These are phyloP conservation scores for Notholithocarpus densiflorus DNA, from an alignment of 306 rosid genomes.

Conservation along the genomic window DNA sequence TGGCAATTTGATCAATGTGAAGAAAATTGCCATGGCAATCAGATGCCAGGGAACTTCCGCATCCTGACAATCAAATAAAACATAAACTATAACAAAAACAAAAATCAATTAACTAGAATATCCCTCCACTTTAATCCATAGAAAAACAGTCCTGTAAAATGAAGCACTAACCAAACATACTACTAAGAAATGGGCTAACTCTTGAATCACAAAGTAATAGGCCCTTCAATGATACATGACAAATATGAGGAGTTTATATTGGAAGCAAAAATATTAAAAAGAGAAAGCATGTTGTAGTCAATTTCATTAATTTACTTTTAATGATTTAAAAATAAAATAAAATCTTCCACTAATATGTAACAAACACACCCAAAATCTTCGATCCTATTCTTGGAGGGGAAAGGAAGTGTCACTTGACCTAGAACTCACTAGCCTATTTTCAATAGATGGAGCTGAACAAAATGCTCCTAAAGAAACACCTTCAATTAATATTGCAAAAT, in stretches of 20 bases:
- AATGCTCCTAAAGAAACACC: not conserved
- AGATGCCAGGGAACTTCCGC: conserved; percentile 95
- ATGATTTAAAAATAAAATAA: not conserved
- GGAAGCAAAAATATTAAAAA: not conserved
- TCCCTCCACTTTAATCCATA: not conserved
- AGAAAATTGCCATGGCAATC: conserved; percentile 62
- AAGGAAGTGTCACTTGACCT: no score
- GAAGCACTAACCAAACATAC: not conserved
- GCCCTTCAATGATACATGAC: not conserved
- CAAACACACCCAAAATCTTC: not conserved
- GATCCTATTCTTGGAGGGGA: no score
- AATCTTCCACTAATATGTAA: not conserved
- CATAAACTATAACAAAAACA: conserved; percentile 6
- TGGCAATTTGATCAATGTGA: conserved; percentile 74
- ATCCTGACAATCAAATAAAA: conserved; percentile 53
- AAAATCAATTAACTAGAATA: not conserved
- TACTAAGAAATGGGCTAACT: not conserved
- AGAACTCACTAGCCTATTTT: no score
- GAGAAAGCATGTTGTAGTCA: not conserved
- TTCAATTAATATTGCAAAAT: conserved; percentile 6
- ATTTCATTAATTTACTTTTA: not conserved
- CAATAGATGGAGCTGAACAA: conserved; percentile 4
- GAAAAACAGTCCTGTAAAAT: not conserved
- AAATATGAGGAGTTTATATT: not conserved
- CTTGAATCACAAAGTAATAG: conserved; percentile 5